Evolutionary conservation across 495 filamentous ascomycete genomes (phyloP), one percentile per base, ranked within the genome.

Genomic region (Penicillium cosmopolitanum): DNA sequence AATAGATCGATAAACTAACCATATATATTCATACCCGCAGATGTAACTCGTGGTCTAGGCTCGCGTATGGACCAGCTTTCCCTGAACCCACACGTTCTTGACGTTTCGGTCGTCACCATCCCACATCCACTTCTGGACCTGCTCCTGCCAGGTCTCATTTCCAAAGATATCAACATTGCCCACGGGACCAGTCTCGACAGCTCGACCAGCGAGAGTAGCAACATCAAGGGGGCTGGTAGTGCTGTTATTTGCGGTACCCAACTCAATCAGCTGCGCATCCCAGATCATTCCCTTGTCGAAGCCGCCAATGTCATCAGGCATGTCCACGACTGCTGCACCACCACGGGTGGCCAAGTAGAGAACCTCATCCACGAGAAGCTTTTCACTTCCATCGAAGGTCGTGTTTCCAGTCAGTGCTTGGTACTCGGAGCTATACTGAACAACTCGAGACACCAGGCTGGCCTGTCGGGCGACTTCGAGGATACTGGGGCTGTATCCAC

Each of bases 91-190:
- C 1, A 97, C 93, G 62, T 74, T 84, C 66, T 76, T 77, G 0
- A 89, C 89, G 73, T 96, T 96, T 56, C 93, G 73, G 73, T 96
- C 93, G 79, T 96, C 92, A 0, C 93, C 93, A 58, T 84, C 87
- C 77, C 86, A 96, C 43, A 96, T 79, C 93, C 93, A 97, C 80
- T 96, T 96, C 35, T 89, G 86, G n/a, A 96, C 69, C 67, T 78
- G 82, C 56, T 96, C 90, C 51, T 85, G 80, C 91, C 88, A 92
- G 7, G 55, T 84, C 82, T 96, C 93, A 77, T 83, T 87, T 9
- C 91, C 92, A 80, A 95, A 97, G 5, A 95, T 65, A 79, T 97
- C 91, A 8, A 96, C 64, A 62, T 67, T 63, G 4, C 66, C 65
- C 5, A 67, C 57, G 15, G 70, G 59, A 4, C 60, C 65, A 52